Conservation (phyloP, 2,329 filamentous ascomycete genomes). For the Trichoderma simmonsii region DNA sequence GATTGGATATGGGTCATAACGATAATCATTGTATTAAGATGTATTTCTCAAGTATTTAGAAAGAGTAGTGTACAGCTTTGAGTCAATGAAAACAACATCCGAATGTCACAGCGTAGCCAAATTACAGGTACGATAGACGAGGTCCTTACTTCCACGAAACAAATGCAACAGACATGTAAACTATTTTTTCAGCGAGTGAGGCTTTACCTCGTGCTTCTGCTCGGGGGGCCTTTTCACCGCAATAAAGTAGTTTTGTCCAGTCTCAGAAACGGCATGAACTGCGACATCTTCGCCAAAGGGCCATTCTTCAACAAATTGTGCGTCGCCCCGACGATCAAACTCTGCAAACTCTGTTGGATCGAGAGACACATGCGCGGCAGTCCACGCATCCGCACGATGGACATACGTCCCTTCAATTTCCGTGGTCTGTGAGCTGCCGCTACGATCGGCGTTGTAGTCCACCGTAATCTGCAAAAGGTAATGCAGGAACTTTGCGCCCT, state of each 20-base stretch:
- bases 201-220: slow-evolving; percentile 1
- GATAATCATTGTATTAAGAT: not conserved
- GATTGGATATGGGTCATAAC: not conserved
- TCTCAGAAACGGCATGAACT: slow-evolving; percentile 41
- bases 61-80: not conserved
- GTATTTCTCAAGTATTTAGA: not conserved
- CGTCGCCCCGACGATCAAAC: slow-evolving; percentile 34
- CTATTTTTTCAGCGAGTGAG: not conserved
- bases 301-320: slow-evolving; percentile 32
- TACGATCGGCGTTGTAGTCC: slow-evolving; percentile 40
- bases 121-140: not conserved
- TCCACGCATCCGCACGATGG: slow-evolving; percentile 32
- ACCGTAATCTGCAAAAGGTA: slow-evolving; percentile 43
- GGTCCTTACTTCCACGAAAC: not conserved
- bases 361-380: slow-evolving; percentile 35
- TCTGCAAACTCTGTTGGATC: slow-evolving; percentile 31
- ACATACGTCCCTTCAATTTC: slow-evolving; percentile 40
- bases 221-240: slow-evolving; percentile 30
- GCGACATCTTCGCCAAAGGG: slow-evolving; percentile 42
- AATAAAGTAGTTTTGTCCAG: slow-evolving; percentile 41
- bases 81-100: not conserved
- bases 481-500: slow-evolving; percentile 33
- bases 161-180: not conserved
- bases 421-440: slow-evolving; percentile 32
- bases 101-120: not conserved